phyloP scores from a whole-genome alignment of 164 flowering plant genomes.

The Cinnamomum micranthum region DNA sequence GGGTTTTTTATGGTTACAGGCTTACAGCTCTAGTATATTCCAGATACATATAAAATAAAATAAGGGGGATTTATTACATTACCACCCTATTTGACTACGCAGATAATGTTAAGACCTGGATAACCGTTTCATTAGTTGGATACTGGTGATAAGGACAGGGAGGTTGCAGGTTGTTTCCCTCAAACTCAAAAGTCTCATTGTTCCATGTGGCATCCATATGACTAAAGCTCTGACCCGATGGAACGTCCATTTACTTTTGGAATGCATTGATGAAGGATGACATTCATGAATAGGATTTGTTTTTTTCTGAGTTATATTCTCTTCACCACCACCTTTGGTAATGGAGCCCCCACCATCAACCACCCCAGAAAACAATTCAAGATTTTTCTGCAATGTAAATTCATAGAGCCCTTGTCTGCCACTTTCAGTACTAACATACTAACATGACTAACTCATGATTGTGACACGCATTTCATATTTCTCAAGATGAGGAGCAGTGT shows the following conservation, averaged over 20 bases:
- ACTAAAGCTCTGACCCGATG: background rate
- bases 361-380: background rate
- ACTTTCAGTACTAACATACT: slow-evolving; percentile 28
- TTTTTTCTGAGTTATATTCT: background rate
- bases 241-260: slow-evolving; percentile 1
- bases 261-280: background rate
- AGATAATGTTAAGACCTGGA: background rate
- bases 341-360: slow-evolving; percentile 16
- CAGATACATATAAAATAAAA: background rate
- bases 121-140: too few species aligned
- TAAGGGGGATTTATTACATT: background rate
- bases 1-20: background rate
- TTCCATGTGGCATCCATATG: slow-evolving; percentile 2
- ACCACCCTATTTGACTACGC: background rate
- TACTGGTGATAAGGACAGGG: background rate
- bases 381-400: slow-evolving; percentile 26
- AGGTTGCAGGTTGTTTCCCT: background rate
- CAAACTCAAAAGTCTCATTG: background rate
- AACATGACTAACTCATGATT: background rate
- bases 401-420: slow-evolving; percentile 48
- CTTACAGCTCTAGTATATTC: background rate
- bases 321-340: slow-evolving; percentile 10
- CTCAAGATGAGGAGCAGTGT: too few species aligned
- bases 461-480: slow-evolving; percentile 4
- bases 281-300: background rate